Percentiles rank a stretch among this genome's conserved stretches.
Evolutionary conservation across 345 rosid species (phyloP).

Genomic region (rapeseed (Brassica napus)): Da-Ae NC_063438.1:9045501-9046000

Average conservation of each 20-base stretch:
- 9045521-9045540: constrained; percentile 8
- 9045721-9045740: constrained; percentile 67
- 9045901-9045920: constrained; percentile 12
- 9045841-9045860: constrained; percentile 74
- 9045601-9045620: constrained; percentile 82
- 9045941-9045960: no score
- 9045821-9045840: constrained; percentile 59
- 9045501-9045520: constrained; percentile 48
- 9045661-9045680: constrained; percentile 71
- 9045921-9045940: background rate
- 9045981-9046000: constrained; percentile 66
- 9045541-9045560: background rate
- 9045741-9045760: constrained; percentile 81
- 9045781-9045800: constrained; percentile 75
- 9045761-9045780: constrained; percentile 63
- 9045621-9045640: constrained; percentile 73
- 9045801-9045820: constrained; percentile 75
- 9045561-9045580: background rate
- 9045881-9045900: constrained; percentile 61
- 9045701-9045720: constrained; percentile 76
- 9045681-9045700: constrained; percentile 43
- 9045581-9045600: constrained; percentile 45
- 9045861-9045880: constrained; percentile 63
- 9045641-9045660: constrained; percentile 76
- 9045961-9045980: background rate